Conservation (phyloP, 805 yeast species). For the Nakazawaea holstii region DNA sequence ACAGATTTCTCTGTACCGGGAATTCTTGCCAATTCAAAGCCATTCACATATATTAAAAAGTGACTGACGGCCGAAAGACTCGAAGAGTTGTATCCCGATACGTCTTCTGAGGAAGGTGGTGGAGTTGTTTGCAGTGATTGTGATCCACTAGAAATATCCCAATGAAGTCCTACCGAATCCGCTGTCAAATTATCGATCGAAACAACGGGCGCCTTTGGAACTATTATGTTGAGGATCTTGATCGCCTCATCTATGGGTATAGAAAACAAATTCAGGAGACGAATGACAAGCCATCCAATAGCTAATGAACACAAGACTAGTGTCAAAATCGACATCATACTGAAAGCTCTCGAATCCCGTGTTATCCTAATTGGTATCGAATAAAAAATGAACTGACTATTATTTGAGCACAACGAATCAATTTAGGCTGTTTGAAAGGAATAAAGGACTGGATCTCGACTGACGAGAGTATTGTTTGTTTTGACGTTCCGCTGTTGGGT, state of each 20-base stretch:
- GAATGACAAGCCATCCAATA: slow-evolving; percentile 22
- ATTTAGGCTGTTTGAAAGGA: no score
- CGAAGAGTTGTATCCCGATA: neutral
- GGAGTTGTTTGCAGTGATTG: neutral
- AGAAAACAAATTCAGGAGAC: slow-evolving; percentile 21
- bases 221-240: slow-evolving; percentile 40
- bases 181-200: slow-evolving; percentile 50
- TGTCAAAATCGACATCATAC: slow-evolving; percentile 3
- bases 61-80: slow-evolving; percentile 28
- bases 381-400: no score
- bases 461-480: no score
- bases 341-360: neutral
- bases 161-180: slow-evolving; percentile 43
- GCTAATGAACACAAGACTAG: slow-evolving; percentile 6
- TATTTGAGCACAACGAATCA: no score
- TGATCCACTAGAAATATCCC: slow-evolving; percentile 32
- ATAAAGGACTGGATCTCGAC: no score
- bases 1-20: slow-evolving; percentile 32
- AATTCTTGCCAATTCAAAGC: slow-evolving; percentile 27
- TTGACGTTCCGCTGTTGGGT: no score
- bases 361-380: no score
- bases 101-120: neutral
- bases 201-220: slow-evolving; percentile 51
- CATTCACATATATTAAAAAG: slow-evolving; percentile 34
- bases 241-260: slow-evolving; percentile 44